Evolutionary conservation across 306 rosid species (phyloP).

Genomic region (Prosopis cineraria): DNA sequence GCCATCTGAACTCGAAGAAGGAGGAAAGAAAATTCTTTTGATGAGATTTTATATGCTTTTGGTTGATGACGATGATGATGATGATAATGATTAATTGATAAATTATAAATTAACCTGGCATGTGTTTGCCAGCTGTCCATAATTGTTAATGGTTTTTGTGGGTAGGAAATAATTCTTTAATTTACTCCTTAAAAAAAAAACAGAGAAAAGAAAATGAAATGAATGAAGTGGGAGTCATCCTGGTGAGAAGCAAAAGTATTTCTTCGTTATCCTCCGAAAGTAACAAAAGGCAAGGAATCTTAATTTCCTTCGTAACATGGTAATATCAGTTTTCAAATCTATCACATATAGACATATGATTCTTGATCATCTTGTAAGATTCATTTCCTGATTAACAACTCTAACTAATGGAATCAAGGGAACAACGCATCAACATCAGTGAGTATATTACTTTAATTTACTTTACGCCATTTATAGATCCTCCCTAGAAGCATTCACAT

Average conservation of each 20-base stretch:
- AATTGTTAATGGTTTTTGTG: conserved; percentile 23
- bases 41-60: conserved; percentile 4
- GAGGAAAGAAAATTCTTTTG: background rate
- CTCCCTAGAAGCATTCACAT: conserved; percentile 40
- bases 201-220: background rate
- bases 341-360: conserved; percentile 12
- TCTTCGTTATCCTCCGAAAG: conserved; percentile 41
- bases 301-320: conserved; percentile 30
- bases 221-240: conserved; percentile 39
- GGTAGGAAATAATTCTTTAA: conserved; percentile 33
- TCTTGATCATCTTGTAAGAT: conserved; percentile 44
- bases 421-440: conserved; percentile 43
- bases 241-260: conserved; percentile 33
- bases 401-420: conserved; percentile 63
- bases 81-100: background rate
- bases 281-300: conserved; percentile 43
- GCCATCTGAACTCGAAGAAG: background rate
- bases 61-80: conserved; percentile 25
- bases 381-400: background rate
- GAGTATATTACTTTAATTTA: conserved; percentile 28
- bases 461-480: conserved; percentile 35
- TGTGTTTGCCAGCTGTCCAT: conserved; percentile 63
- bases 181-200: background rate
- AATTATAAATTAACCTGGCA: conserved; percentile 36
- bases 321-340: conserved; percentile 24